phyloP scores from a whole-genome alignment of 257 asterid genomes.

The Fraxinus anomala region DNA sequence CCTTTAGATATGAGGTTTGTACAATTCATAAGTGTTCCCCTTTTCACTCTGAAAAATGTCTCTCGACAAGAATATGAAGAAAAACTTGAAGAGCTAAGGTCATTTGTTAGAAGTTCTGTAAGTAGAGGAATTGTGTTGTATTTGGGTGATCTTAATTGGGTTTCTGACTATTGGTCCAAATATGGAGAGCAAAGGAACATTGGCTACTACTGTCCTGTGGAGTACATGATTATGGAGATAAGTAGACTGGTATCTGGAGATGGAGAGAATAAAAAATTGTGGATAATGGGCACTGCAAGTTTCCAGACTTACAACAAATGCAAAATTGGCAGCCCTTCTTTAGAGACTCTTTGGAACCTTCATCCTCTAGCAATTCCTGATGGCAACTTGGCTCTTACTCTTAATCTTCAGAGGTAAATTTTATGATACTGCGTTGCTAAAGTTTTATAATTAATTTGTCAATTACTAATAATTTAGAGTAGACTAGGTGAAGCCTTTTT shows the following conservation, averaged over 20 bases:
- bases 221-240: constrained; percentile 89
- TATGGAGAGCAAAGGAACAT: constrained; percentile 44
- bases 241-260: constrained; percentile 59
- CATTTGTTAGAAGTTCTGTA: constrained; percentile 56
- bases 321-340: constrained; percentile 69
- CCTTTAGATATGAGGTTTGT: constrained; percentile 57
- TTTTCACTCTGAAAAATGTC: constrained; percentile 51
- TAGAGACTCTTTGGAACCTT: constrained; percentile 80
- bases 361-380: constrained; percentile 64
- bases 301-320: constrained; percentile 68
- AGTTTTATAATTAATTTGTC: not conserved
- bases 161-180: constrained; percentile 77
- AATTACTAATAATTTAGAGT: not conserved
- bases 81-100: constrained; percentile 69
- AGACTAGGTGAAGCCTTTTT: too few species aligned
- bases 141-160: constrained; percentile 82
- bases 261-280: constrained; percentile 49
- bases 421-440: not conserved
- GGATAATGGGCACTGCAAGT: constrained; percentile 78
- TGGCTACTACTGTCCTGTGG: constrained; percentile 61
- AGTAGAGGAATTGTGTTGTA: constrained; percentile 79
- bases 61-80: constrained; percentile 69
- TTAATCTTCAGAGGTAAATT: constrained; percentile 64
- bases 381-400: constrained; percentile 61
- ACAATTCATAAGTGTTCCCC: constrained; percentile 83